Base-by-base conservation (phyloP, 2,329 filamentous ascomycete species). In the Aaosphaeria arxii region DNA sequence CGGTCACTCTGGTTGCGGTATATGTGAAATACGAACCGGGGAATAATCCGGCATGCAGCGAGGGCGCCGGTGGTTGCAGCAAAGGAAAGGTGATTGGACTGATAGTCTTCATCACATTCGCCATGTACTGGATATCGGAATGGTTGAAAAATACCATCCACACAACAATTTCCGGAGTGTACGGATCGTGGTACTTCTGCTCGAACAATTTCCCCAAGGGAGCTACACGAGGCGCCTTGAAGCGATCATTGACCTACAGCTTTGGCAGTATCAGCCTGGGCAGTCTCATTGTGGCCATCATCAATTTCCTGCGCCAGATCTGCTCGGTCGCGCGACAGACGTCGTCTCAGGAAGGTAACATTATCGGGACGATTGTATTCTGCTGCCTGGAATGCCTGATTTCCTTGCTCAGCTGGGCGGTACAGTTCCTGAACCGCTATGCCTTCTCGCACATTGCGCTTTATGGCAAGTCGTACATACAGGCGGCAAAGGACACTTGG, bases 141-240 rank as follows among this genome's bases (percentile, higher is more conserved):
- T 92, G 88, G 80, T 75, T 96, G 59, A 96, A 96, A 76, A 96
- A 95, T 71, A 91, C 89, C 0, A 89, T 96, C 42, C 91, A 97
- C 66, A 87, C 87, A 2, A 91, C 85, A 28, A 87, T 96, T 49
- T 88, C 90, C 0, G 91, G 92, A 0, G 85, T 96, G 0, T 96
- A 95, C 60, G 91, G 90, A 1, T 87, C 87, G 0, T 97, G 92
- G 92, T 97, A 95, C 74, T 96, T 95, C 67, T 87, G 82, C 56
- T 72, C 77, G 6, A 73, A 80, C 30, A 80, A 82, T 47, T 87
- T 89, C 61, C 90, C 91, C 30, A 85, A 81, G 53, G 85, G 85
- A 7, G 85, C 89, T 1, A 96, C 92, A 0, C 83, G 90, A 9
- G 88, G 89, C n/a, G 88, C 92, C 0, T 81, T 94, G 55, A 86